phyloP scores from a whole-genome alignment of 2,329 filamentous ascomycete species.

The Aspergillus flavus region DNA sequence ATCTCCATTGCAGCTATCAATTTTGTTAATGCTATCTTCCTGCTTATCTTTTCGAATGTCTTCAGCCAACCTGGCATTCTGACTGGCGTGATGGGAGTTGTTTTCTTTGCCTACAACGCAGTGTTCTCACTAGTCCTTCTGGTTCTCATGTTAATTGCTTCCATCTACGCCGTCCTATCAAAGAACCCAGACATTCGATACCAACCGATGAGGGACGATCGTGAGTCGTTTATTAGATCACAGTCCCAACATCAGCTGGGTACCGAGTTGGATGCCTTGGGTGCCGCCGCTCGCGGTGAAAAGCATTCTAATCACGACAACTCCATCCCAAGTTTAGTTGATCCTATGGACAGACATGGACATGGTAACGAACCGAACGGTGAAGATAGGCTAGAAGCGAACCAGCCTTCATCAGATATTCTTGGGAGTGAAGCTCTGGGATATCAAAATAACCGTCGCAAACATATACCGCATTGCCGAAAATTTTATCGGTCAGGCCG shows the following conservation, averaged over 20 bases:
- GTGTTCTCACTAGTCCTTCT: constrained; percentile 79
- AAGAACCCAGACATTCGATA: constrained; percentile 94
- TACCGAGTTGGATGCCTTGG: constrained; percentile 86
- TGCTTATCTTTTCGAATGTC: constrained; percentile 82
- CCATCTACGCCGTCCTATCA: constrained; percentile 75
- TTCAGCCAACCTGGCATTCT: constrained; percentile 83
- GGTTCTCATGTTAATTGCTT: constrained; percentile 76
- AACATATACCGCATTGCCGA: no score
- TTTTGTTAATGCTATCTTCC: constrained; percentile 85
- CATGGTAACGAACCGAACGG: constrained; percentile 26
- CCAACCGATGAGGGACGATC: constrained; percentile 92
- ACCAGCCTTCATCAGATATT: constrained; percentile 45
- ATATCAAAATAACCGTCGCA: not conserved
- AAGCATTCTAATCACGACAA: constrained; percentile 59
- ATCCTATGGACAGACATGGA: constrained; percentile 52
- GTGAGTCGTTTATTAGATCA: constrained; percentile 95
- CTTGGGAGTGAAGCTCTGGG: constrained; percentile 40
- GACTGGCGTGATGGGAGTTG: constrained; percentile 81
- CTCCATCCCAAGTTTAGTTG: constrained; percentile 34
- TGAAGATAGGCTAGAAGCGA: constrained; percentile 27
- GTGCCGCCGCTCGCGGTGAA: constrained; percentile 83
- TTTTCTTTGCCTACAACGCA: constrained; percentile 86
- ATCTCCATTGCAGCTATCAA: constrained; percentile 88
- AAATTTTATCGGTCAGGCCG: no score
- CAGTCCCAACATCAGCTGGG: constrained; percentile 69